Conservation (phyloP, 352 stramenopile genomes). For the Phytophthora chlamydospora region DNA sequence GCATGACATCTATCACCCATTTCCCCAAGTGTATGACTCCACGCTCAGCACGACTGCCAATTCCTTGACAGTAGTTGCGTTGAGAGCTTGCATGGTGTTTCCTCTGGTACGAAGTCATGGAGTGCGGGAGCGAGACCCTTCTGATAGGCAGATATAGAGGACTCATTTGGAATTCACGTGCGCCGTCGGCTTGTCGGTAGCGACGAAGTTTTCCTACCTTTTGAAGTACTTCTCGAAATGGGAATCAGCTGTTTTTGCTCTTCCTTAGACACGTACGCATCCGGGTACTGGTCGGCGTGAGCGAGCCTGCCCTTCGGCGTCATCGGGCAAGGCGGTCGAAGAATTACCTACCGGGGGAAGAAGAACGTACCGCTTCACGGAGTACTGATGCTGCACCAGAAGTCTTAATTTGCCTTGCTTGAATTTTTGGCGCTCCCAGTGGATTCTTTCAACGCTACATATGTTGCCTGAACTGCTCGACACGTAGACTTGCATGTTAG, state of each 20-base stretch:
- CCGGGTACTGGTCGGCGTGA: constrained; percentile 13
- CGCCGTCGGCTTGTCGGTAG: constrained; percentile 13
- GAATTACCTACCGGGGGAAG: too few species aligned
- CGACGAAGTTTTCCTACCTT: constrained; percentile 35
- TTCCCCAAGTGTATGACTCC: constrained; percentile 31
- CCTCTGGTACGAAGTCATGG: constrained; percentile 4
- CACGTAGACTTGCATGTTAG: too few species aligned
- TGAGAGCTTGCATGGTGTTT: constrained; percentile 1
- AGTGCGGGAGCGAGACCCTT: constrained; percentile 6
- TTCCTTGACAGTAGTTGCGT: constrained; percentile 6
- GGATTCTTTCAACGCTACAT: too few species aligned
- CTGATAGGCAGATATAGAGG: constrained; percentile 21
- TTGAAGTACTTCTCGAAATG: constrained; percentile 25
- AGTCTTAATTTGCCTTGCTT: too few species aligned
- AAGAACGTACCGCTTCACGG: too few species aligned
- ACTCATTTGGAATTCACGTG: constrained; percentile 36
- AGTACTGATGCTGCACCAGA: too few species aligned
- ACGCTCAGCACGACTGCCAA: constrained; percentile 31
- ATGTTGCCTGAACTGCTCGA: too few species aligned
- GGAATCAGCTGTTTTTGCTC: constrained; percentile 14
- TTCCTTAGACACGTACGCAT: constrained; percentile 16
- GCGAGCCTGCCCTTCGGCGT: constrained; percentile 14
- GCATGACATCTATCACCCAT: too few species aligned
- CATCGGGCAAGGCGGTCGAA: background rate
- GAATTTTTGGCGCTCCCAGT: too few species aligned